These are phyloP conservation scores for Gentiana dahurica DNA, from an alignment of 257 asterid genomes.

Conservation along the genomic window DNA sequence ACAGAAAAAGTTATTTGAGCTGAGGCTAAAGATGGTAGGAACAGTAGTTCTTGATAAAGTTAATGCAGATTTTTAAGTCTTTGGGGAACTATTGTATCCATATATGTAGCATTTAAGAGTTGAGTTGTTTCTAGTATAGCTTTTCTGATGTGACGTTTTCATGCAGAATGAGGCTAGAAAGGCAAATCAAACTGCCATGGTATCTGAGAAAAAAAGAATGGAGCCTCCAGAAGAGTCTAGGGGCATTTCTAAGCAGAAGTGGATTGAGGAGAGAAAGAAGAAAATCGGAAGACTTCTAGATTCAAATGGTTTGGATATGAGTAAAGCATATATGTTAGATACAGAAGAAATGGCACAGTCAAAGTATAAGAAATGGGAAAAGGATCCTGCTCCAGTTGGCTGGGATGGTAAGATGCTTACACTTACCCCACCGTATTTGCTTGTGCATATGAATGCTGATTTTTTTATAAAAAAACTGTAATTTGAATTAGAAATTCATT, in stretches of 20 bases:
- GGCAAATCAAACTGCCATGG: conserved; percentile 92
- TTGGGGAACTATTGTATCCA: background rate
- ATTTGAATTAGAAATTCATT: no score
- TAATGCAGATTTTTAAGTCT: background rate
- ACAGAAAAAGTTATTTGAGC: conserved; percentile 22
- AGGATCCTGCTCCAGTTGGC: background rate
- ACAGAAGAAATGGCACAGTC: conserved; percentile 60
- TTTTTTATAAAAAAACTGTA: no score
- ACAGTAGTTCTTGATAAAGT: background rate
- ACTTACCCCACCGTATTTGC: no score
- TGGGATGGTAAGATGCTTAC: no score
- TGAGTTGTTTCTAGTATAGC: background rate
- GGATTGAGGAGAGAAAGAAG: conserved; percentile 96
- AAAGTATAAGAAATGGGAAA: conserved; percentile 69
- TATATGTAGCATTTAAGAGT: no score
- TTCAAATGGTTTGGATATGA: conserved; percentile 91
- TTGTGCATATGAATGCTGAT: no score
- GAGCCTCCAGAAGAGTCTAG: conserved; percentile 76
- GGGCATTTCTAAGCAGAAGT: conserved; percentile 90
- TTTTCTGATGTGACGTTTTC: conserved; percentile 8
- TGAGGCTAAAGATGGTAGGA: conserved; percentile 77
- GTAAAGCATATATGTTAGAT: conserved; percentile 84
- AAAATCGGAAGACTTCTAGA: conserved; percentile 84
- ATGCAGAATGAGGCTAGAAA: conserved; percentile 75
- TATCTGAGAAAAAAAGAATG: conserved; percentile 58